These are phyloP conservation scores for Hypocreales sp. DNA, from an alignment of 2,329 filamentous ascomycete species.

Conservation along the genomic window DNA sequence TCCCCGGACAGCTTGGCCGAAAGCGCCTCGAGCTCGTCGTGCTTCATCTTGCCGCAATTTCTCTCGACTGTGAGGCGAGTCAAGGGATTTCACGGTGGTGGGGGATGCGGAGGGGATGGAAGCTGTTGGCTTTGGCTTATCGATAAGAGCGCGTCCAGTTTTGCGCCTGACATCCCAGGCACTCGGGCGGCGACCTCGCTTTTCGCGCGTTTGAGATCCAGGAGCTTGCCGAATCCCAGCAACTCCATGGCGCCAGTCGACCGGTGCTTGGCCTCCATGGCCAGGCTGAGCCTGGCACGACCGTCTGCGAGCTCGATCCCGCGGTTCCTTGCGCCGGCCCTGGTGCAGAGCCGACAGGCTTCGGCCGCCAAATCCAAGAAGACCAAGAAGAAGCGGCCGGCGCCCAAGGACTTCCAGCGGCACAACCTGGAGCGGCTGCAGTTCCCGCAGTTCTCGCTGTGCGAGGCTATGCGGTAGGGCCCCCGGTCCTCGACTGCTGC, in stretches of 20 bases:
- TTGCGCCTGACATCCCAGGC: constrained; percentile 13
- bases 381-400: constrained; percentile 39
- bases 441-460: constrained; percentile 55
- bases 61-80: no score
- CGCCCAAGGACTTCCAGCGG: constrained; percentile 49
- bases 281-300: constrained; percentile 31
- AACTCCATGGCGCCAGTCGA: constrained; percentile 32
- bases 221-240: neutral
- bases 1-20: constrained; percentile 42
- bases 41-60: no score
- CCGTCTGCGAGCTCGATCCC: constrained; percentile 29
- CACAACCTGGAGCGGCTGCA: constrained; percentile 52
- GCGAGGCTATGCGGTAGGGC: constrained; percentile 78
- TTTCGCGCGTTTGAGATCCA: neutral
- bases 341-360: constrained; percentile 26
- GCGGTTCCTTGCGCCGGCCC: constrained; percentile 31
- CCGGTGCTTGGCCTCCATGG: constrained; percentile 38
- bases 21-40: constrained; percentile 36
- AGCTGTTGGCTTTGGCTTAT: constrained; percentile 6
- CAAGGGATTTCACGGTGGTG: constrained; percentile 10
- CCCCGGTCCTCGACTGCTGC: no score
- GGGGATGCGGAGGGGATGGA: constrained; percentile 9
- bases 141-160: constrained; percentile 7
- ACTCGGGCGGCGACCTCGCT: constrained; percentile 1
- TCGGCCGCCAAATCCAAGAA: constrained; percentile 31